Conservation (phyloP, 495 filamentous ascomycete species). For the Podospora bellae-mahoneyi region DNA sequence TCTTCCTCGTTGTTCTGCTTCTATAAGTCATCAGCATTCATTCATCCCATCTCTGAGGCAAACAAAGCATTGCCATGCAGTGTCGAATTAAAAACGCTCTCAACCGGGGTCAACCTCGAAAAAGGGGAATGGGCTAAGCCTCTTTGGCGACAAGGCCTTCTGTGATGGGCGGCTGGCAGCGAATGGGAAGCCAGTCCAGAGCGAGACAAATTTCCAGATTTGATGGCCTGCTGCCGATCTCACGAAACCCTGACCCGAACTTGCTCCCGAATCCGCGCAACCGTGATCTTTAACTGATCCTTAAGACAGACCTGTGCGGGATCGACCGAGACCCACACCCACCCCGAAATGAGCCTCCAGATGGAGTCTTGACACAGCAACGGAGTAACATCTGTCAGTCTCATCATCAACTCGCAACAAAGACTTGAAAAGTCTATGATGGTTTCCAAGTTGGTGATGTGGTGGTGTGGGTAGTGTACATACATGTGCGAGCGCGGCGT, state of each 20-base stretch:
- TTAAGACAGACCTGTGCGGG: background rate
- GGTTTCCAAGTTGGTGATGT: background rate
- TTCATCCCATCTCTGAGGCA: conserved; percentile 1
- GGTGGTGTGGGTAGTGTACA: background rate
- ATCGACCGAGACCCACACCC: background rate
- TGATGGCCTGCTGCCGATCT: conserved; percentile 34
- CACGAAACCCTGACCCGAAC: conserved; percentile 9
- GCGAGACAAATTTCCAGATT: conserved; percentile 32
- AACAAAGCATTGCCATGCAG: background rate
- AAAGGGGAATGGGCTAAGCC: conserved; percentile 27
- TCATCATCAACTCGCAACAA: background rate
- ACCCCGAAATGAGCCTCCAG: background rate
- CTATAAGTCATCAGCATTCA: background rate
- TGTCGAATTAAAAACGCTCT: background rate
- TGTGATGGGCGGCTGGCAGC: conserved; percentile 27
- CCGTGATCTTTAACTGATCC: background rate
- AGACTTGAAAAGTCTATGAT: background rate
- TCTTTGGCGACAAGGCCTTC: conserved; percentile 19
- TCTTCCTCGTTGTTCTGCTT: background rate
- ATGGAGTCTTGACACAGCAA: background rate
- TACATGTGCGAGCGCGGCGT: background rate
- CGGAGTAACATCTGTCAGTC: background rate
- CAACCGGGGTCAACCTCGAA: conserved; percentile 18
- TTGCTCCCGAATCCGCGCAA: background rate
- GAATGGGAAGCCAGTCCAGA: conserved; percentile 30